Percentiles rank a stretch among this genome's conserved stretches.
Conservation (phyloP, 192 early-diverging fungal species). For the Coemansia sp. region DNA sequence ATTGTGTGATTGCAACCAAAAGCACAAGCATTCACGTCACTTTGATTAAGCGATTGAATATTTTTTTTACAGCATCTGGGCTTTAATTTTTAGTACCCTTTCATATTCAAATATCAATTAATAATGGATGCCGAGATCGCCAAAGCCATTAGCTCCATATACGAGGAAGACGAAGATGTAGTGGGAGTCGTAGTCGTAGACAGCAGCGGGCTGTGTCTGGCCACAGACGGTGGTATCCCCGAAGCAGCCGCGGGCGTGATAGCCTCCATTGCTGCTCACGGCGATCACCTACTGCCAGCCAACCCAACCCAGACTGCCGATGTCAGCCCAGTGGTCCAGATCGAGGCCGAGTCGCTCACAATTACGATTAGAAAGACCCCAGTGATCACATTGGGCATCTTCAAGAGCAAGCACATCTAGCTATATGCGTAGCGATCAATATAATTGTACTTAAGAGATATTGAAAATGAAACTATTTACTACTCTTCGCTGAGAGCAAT, state of each 20-base stretch:
- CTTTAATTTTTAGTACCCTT: neutral
- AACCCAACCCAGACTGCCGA: neutral
- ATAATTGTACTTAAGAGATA: neutral
- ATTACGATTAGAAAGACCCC: slow-evolving; percentile 29
- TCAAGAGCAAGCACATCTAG: slow-evolving; percentile 12
- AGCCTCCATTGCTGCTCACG: slow-evolving; percentile 34
- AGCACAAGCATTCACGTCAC: neutral
- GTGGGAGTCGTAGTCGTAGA: slow-evolving; percentile 42
- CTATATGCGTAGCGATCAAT: neutral
- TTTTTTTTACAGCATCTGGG: neutral
- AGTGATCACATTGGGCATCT: slow-evolving; percentile 34
- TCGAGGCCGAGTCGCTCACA: slow-evolving; percentile 40
- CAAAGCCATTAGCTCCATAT: slow-evolving; percentile 29
- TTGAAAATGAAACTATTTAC: neutral
- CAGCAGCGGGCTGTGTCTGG: slow-evolving; percentile 48
- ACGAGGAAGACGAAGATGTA: slow-evolving; percentile 31
- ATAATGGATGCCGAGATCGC: slow-evolving; percentile 44
- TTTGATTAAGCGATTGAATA: neutral
- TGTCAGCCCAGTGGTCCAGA: slow-evolving; percentile 34
- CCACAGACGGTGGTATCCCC: slow-evolving; percentile 29
- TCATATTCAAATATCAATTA: neutral
- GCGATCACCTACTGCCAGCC: slow-evolving; percentile 22
- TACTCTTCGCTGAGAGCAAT: slow-evolving; percentile 75
- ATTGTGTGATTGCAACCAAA: slow-evolving; percentile 9
- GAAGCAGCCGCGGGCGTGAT: slow-evolving; percentile 48